Percentiles rank a stretch among this genome's conserved stretches.
Evolutionary conservation across 768 basidiomycete species (phyloP).

Genomic region (Galerina marginata): DNA sequence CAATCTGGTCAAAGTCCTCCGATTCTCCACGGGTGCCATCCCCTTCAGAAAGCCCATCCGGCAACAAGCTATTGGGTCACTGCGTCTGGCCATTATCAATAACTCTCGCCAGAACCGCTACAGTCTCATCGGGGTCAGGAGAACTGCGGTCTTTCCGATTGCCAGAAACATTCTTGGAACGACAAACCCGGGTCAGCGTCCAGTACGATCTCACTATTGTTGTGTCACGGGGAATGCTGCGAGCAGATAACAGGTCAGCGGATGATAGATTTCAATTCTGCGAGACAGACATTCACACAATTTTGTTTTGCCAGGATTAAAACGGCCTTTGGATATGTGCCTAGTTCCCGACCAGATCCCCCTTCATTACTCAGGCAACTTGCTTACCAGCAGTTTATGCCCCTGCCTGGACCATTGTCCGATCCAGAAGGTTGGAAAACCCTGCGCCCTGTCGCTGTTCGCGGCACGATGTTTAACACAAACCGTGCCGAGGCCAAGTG

Average conservation of each 20-base stretch:
- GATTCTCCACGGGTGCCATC: constrained; percentile 47
- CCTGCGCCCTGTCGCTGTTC: constrained; percentile 43
- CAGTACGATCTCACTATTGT: constrained; percentile 55
- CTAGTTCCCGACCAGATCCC: constrained; percentile 48
- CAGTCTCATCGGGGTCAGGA: constrained; percentile 41
- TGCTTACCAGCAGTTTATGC: constrained; percentile 50
- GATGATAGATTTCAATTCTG: neutral
- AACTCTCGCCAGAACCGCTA: constrained; percentile 47
- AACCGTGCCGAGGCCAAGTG: constrained; percentile 46
- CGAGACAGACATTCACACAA: neutral
- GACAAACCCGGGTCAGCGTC: constrained; percentile 51
- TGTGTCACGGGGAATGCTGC: constrained; percentile 53
- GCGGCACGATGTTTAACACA: constrained; percentile 46
- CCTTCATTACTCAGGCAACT: constrained; percentile 54
- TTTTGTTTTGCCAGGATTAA: constrained; percentile 41
- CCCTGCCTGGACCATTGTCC: constrained; percentile 49
- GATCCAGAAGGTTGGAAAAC: constrained; percentile 61
- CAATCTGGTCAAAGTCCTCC: constrained; percentile 54
- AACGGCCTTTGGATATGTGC: constrained; percentile 59
- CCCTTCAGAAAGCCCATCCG: constrained; percentile 42
- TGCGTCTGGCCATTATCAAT: constrained; percentile 57
- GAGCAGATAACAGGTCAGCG: constrained; percentile 52
- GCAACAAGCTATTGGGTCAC: constrained; percentile 50
- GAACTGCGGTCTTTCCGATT: constrained; percentile 45
- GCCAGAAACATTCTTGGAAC: constrained; percentile 60